Conservation (phyloP, 2,329 filamentous ascomycete genomes). For the Penicillium sp. region DNA sequence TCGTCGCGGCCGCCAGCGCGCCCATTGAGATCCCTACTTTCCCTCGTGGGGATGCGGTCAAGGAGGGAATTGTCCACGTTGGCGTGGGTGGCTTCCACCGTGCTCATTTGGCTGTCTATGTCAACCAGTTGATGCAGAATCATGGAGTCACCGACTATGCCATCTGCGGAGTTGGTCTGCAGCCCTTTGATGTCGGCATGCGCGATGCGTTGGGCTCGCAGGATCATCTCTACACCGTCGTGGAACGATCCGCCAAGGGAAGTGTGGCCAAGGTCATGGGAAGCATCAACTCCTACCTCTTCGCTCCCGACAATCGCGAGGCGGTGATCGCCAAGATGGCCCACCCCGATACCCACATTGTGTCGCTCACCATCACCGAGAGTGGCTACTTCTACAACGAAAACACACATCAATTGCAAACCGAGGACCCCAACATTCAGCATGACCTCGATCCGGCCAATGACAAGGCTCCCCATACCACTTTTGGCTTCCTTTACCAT, state of each 20-base stretch:
- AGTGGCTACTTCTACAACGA: conserved; percentile 55
- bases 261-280: conserved; percentile 47
- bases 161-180: conserved; percentile 50
- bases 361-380: conserved; percentile 54
- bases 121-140: conserved; percentile 47
- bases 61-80: conserved; percentile 52
- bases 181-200: conserved; percentile 48
- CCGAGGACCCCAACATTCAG: conserved; percentile 47
- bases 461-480: conserved; percentile 43
- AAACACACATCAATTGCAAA: conserved; percentile 49
- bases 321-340: conserved; percentile 53
- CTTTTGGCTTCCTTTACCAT: conserved; percentile 50
- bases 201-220: conserved; percentile 48
- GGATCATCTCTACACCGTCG: conserved; percentile 50
- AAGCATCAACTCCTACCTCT: conserved; percentile 51
- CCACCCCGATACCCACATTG: conserved; percentile 50
- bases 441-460: conserved; percentile 43
- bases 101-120: conserved; percentile 50
- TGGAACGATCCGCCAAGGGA: conserved; percentile 50
- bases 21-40: conserved; percentile 42
- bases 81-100: conserved; percentile 53
- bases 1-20: conserved; percentile 24
- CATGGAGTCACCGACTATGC: conserved; percentile 42
- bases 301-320: conserved; percentile 48
- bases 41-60: conserved; percentile 41